phyloP scores from a whole-genome alignment of 768 basidiomycete genomes.

The Lentinula boryana region DNA sequence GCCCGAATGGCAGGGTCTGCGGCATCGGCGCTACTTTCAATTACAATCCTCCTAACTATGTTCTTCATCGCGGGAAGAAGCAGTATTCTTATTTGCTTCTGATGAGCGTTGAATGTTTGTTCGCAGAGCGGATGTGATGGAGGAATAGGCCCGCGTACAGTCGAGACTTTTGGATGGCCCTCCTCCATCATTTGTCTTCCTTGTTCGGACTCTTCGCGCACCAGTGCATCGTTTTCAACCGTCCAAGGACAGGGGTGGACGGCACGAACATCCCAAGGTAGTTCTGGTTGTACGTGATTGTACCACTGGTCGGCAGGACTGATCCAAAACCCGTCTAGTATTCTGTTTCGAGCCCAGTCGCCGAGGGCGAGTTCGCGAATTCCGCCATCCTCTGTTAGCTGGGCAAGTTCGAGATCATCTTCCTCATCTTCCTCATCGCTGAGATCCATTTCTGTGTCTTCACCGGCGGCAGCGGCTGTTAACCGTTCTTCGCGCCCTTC shows the following conservation, averaged over 20 bases:
- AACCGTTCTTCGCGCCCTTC: conserved; percentile 23
- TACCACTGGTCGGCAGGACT: conserved; percentile 72
- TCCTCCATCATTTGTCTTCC: conserved; percentile 21
- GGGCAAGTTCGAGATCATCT: conserved; percentile 35
- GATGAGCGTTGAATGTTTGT: conserved; percentile 51
- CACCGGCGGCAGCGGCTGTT: conserved; percentile 20
- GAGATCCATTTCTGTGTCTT: conserved; percentile 18
- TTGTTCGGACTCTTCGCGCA: conserved; percentile 14
- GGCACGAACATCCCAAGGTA: conserved; percentile 18
- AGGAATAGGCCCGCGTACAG: conserved; percentile 44
- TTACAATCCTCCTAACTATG: conserved; percentile 57
- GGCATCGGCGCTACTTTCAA: conserved; percentile 50
- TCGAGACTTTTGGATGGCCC: conserved; percentile 43
- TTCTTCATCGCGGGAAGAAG: conserved; percentile 64
- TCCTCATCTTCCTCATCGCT: conserved; percentile 35
- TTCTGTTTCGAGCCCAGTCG: conserved; percentile 67
- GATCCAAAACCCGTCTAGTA: conserved; percentile 73
- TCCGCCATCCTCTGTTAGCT: conserved; percentile 31
- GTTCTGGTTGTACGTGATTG: conserved; percentile 23
- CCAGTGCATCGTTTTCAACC: conserved; percentile 13
- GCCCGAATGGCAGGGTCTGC: conserved; percentile 52
- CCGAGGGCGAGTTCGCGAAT: conserved; percentile 52
- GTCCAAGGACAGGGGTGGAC: conserved; percentile 65
- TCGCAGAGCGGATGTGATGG: conserved; percentile 64
- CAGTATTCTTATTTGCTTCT: conserved; percentile 53